Evolutionary conservation across 225 moss, liverwort and hornwort genomes (phyloP).

Genomic region (Thuidium tamariscinum): DNA sequence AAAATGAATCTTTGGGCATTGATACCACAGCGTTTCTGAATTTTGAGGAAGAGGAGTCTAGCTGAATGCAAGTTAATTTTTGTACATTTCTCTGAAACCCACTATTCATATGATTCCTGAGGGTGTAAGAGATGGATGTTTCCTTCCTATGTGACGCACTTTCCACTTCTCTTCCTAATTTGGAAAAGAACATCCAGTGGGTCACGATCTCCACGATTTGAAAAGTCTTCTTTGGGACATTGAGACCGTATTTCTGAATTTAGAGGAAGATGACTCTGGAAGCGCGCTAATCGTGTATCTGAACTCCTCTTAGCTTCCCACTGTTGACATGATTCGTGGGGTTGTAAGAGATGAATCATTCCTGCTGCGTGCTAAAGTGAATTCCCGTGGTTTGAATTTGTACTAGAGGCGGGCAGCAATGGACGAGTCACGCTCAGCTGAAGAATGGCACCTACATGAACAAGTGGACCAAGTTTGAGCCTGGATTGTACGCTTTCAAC

Average conservation of each 20-base stretch:
- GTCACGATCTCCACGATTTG: not conserved
- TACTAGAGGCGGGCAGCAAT: constrained; percentile 58
- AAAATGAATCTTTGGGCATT: too few species aligned
- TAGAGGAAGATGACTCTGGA: not conserved
- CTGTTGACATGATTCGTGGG: not conserved
- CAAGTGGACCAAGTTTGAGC: constrained; percentile 67
- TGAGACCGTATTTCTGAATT: not conserved
- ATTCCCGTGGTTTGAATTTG: not conserved
- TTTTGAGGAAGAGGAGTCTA: not conserved
- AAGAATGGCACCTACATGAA: constrained; percentile 46
- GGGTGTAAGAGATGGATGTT: not conserved
- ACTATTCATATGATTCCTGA: not conserved
- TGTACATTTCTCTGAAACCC: too few species aligned
- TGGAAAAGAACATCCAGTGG: not conserved
- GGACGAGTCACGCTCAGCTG: constrained; percentile 44
- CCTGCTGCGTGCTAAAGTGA: not conserved
- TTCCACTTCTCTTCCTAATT: not conserved
- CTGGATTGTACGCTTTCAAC: constrained; percentile 48
- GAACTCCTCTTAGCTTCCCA: not conserved
- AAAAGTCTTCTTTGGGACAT: not conserved
- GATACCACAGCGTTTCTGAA: not conserved
- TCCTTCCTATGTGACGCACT: not conserved
- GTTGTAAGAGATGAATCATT: not conserved
- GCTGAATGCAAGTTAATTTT: not conserved
- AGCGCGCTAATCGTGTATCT: not conserved